Percentiles rank a stretch among this genome's conserved stretches.
These are phyloP conservation scores for Tardiomyces blankii DNA, from an alignment of 1,139 yeast species.

Conservation along the genomic window DNA sequence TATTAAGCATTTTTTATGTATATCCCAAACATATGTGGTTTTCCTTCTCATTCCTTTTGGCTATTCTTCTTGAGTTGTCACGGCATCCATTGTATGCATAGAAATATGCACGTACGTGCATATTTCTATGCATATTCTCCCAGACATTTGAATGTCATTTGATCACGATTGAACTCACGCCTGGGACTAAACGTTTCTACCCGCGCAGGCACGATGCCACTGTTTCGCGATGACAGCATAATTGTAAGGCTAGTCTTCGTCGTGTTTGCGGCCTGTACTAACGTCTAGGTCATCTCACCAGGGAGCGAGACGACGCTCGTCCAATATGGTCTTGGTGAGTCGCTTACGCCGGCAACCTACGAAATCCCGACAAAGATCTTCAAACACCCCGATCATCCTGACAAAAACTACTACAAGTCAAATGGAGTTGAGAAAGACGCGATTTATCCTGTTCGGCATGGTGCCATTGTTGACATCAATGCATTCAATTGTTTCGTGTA, in stretches of 20 bases:
- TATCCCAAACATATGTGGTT: too few relatives aligned
- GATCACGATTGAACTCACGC: too few relatives aligned
- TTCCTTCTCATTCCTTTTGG: too few relatives aligned
- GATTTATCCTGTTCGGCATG: constrained; percentile 51
- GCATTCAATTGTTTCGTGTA: constrained; percentile 54
- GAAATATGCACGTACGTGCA: too few relatives aligned
- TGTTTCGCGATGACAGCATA: not conserved
- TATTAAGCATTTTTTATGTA: too few relatives aligned
- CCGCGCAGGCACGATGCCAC: not conserved
- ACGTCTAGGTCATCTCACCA: constrained; percentile 55
- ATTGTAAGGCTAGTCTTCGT: not conserved
- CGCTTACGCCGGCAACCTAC: constrained; percentile 65
- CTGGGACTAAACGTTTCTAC: too few relatives aligned
- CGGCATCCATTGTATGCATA: too few relatives aligned
- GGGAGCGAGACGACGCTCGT: constrained; percentile 71
- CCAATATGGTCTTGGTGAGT: constrained; percentile 72
- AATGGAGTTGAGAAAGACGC: constrained; percentile 32
- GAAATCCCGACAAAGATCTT: constrained; percentile 71
- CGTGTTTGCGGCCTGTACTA: constrained; percentile 8
- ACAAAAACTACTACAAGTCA: constrained; percentile 31
- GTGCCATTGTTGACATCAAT: constrained; percentile 51
- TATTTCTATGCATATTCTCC: too few relatives aligned
- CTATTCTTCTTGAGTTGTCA: too few relatives aligned
- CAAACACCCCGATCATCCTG: constrained; percentile 30
- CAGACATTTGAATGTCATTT: too few relatives aligned